A percentile compares a stretch with the other conserved stretches of the same genome.
These are phyloP conservation scores for Apophysomyces ossiformis DNA, from an alignment of 371 early-diverging fungal genomes.

Conservation along the genomic window DNA sequence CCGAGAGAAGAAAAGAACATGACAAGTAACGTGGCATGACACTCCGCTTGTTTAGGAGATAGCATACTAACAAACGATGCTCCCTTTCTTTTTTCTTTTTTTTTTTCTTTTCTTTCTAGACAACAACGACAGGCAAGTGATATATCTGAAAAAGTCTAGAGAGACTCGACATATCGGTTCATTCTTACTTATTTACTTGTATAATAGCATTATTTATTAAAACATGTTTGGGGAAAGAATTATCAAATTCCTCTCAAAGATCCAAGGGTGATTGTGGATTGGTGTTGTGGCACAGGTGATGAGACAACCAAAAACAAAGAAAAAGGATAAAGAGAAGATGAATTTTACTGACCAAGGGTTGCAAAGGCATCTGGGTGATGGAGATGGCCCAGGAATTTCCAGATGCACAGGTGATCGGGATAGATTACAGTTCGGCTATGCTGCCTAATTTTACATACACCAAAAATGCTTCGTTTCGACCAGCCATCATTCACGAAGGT, in stretches of 20 bases:
- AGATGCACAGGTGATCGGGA: conserved; percentile 31
- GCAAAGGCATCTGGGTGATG: conserved; percentile 39
- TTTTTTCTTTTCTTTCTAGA: conserved; percentile 21
- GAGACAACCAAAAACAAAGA: not conserved
- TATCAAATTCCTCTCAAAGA: conserved; percentile 25
- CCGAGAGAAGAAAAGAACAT: conserved; percentile 19
- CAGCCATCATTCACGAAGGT: conserved; percentile 19
- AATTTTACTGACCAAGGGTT: not conserved
- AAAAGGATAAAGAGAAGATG: not conserved
- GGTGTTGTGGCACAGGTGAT: conserved; percentile 47
- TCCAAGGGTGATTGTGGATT: conserved; percentile 36
- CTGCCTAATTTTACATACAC: conserved; percentile 13
- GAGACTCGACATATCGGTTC: not conserved
- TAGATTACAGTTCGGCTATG: conserved; percentile 26
- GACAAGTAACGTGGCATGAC: conserved; percentile 19
- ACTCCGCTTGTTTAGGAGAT: not conserved
- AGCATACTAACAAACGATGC: not conserved
- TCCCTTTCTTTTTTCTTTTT: conserved; percentile 2
- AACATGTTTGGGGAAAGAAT: conserved; percentile 30
- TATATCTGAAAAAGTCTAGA: not conserved
- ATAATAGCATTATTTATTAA: conserved; percentile 42
- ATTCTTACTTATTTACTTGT: conserved; percentile 6
- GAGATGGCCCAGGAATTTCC: conserved; percentile 46
- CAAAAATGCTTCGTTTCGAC: conserved; percentile 29
- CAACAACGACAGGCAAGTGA: conserved; percentile 37